These are phyloP conservation scores for Aspergillus sp. DNA, from an alignment of 2,329 filamentous ascomycete genomes.

Conservation along the genomic window DNA sequence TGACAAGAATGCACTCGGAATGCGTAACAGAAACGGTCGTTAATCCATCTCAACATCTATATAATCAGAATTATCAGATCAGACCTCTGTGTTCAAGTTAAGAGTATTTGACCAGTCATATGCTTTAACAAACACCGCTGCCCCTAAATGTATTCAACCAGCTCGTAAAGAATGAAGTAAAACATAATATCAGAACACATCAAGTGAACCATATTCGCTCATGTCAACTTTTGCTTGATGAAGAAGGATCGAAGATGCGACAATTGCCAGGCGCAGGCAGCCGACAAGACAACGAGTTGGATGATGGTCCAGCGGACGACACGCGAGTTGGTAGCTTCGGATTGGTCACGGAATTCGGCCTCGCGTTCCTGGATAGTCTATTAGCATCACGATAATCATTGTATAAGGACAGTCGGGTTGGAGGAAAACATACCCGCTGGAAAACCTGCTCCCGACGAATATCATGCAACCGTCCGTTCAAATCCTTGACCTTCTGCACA, in stretches of 20 bases:
- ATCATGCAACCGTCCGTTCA: slow-evolving; percentile 80
- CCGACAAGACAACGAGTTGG: slow-evolving; percentile 74
- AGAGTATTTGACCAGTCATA: too few species aligned
- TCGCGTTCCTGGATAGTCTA: slow-evolving; percentile 68
- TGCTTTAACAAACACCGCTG: background rate
- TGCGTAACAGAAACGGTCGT: slow-evolving; percentile 11
- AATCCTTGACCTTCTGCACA: slow-evolving; percentile 76
- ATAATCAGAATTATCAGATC: background rate
- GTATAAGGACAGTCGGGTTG: background rate
- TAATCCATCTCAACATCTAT: slow-evolving; percentile 23
- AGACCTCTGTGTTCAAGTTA: too few species aligned
- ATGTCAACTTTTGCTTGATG: slow-evolving; percentile 99
- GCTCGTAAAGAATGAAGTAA: slow-evolving; percentile 5
- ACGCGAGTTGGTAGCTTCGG: slow-evolving; percentile 82
- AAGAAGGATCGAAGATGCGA: slow-evolving; percentile 95
- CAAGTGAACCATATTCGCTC: slow-evolving; percentile 22
- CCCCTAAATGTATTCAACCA: background rate
- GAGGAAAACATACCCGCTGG: slow-evolving; percentile 62
- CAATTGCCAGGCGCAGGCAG: slow-evolving; percentile 94
- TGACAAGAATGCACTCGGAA: too few species aligned
- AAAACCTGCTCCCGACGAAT: slow-evolving; percentile 93
- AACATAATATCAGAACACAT: slow-evolving; percentile 12
- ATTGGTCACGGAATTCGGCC: slow-evolving; percentile 96
- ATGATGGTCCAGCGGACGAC: slow-evolving; percentile 92
- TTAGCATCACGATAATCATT: background rate